These are phyloP conservation scores for Centaurea solstitialis DNA, from an alignment of 129 eudicot genomes.

Conservation along the genomic window DNA sequence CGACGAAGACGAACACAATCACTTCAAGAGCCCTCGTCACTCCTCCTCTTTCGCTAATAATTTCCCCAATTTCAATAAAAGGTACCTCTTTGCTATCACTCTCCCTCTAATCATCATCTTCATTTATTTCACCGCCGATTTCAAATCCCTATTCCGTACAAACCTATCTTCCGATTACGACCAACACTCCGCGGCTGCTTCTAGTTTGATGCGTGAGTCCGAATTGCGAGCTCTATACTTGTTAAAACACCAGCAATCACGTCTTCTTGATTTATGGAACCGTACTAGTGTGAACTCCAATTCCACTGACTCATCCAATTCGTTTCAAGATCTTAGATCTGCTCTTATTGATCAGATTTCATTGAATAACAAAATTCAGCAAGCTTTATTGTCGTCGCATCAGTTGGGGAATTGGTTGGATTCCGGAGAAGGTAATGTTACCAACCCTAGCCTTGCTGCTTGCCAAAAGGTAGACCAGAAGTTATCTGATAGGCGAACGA, in stretches of 20 bases:
- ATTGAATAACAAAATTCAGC: conserved; percentile 68
- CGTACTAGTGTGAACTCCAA: conserved; percentile 21
- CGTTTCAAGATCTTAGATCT: conserved; percentile 38
- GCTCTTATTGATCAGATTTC: conserved; percentile 53
- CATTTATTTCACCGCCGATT: conserved; percentile 61
- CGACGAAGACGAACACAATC: conserved; percentile 34
- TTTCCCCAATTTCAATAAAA: conserved; percentile 47
- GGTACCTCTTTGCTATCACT: conserved; percentile 58
- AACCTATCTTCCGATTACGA: conserved; percentile 23
- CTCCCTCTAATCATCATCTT: conserved; percentile 58
- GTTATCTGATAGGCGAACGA: conserved; percentile 54
- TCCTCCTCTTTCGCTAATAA: neutral
- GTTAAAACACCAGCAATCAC: conserved; percentile 63
- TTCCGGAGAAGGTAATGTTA: conserved; percentile 18
- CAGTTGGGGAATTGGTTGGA: conserved; percentile 25
- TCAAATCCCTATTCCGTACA: conserved; percentile 46
- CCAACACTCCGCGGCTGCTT: neutral
- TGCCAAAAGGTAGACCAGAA: conserved; percentile 56
- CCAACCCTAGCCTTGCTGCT: conserved; percentile 30
- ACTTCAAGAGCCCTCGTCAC: conserved; percentile 11
- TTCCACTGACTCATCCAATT: conserved; percentile 15
- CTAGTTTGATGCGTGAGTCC: conserved; percentile 71
- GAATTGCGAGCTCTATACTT: conserved; percentile 65
- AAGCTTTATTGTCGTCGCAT: conserved; percentile 59
- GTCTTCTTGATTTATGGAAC: conserved; percentile 58